Evolutionary conservation across 2,329 filamentous ascomycete genomes (phyloP).

Genomic region (Penicillium sp.): DNA sequence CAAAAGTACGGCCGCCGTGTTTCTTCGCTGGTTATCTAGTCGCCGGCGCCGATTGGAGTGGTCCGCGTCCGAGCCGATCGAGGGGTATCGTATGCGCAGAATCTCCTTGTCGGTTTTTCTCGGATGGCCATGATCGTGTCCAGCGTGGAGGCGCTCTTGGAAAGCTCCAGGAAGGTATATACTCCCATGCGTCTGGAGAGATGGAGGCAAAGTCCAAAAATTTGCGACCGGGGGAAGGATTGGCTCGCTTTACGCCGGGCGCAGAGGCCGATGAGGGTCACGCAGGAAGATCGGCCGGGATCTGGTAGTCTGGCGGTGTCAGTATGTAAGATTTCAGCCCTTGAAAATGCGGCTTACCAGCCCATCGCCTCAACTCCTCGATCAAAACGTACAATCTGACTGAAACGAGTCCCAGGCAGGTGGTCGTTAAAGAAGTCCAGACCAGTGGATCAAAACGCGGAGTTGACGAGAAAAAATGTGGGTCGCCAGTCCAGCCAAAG

Average conservation of each 20-base stretch:
- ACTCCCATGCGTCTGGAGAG: neutral
- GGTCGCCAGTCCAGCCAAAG: neutral
- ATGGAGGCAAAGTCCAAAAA: neutral
- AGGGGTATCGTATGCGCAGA: slow-evolving; percentile 18
- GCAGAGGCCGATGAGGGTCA: slow-evolving; percentile 7
- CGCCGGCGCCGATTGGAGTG: slow-evolving; percentile 19
- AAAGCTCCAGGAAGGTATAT: neutral
- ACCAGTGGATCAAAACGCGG: slow-evolving; percentile 10
- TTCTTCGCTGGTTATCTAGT: slow-evolving; percentile 13
- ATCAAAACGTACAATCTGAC: neutral
- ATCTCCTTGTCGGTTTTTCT: slow-evolving; percentile 14
- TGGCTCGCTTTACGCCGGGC: slow-evolving; percentile 1
- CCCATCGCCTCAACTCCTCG: slow-evolving; percentile 7
- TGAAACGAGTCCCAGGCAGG: neutral
- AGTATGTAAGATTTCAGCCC: slow-evolving; percentile 3
- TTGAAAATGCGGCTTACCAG: slow-evolving; percentile 1
- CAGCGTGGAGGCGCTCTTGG: neutral
- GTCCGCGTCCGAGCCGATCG: slow-evolving; percentile 8
- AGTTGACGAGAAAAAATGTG: slow-evolving; percentile 14
- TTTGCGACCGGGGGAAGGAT: slow-evolving; percentile 5
- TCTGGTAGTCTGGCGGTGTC: slow-evolving; percentile 8
- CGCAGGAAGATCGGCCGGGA: slow-evolving; percentile 10
- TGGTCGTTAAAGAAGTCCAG: neutral
- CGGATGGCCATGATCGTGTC: slow-evolving; percentile 28
- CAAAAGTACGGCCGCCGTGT: neutral